A percentile compares a stretch with the other conserved stretches of the same genome.
phyloP scores from a whole-genome alignment of 345 rosid species.

The Geranium brycei region DNA sequence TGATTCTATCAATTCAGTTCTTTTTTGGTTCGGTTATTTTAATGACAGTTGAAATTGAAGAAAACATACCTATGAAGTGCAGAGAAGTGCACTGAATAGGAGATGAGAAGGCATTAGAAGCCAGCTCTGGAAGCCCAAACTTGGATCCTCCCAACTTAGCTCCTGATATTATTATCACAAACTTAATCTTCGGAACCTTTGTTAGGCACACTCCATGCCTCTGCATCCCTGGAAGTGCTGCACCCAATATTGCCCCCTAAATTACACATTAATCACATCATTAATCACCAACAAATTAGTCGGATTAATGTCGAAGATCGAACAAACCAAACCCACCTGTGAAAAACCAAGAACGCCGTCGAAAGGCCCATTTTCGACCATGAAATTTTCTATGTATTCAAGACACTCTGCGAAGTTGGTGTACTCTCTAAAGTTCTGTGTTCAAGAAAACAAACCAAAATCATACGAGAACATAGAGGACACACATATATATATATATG shows the following conservation, averaged over 20 bases:
- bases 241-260: slow-evolving; percentile 32
- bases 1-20: too few relatives aligned
- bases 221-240: slow-evolving; percentile 43
- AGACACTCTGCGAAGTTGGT: slow-evolving; percentile 34
- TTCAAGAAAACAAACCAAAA: background rate
- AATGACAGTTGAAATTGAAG: background rate
- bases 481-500: background rate
- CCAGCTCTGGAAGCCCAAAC: slow-evolving; percentile 34
- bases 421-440: slow-evolving; percentile 26
- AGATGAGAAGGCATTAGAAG: slow-evolving; percentile 39
- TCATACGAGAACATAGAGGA: background rate
- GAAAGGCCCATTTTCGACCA: slow-evolving; percentile 33
- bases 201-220: slow-evolving; percentile 22
- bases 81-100: slow-evolving; percentile 43
- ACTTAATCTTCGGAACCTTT: slow-evolving; percentile 38
- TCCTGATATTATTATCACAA: slow-evolving; percentile 38
- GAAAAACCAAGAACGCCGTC: slow-evolving; percentile 46
- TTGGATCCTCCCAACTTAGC: slow-evolving; percentile 25
- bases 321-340: slow-evolving; percentile 21
- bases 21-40: too few relatives aligned
- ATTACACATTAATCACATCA: slow-evolving; percentile 2
- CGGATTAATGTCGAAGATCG: background rate
- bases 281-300: background rate
- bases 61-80: slow-evolving; percentile 40
- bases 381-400: slow-evolving; percentile 30